A percentile compares a stretch with the other conserved stretches of the same genome.
These are phyloP conservation scores for Infundibulicybe gibba DNA, from an alignment of 768 basidiomycete genomes.

Conservation along the genomic window DNA sequence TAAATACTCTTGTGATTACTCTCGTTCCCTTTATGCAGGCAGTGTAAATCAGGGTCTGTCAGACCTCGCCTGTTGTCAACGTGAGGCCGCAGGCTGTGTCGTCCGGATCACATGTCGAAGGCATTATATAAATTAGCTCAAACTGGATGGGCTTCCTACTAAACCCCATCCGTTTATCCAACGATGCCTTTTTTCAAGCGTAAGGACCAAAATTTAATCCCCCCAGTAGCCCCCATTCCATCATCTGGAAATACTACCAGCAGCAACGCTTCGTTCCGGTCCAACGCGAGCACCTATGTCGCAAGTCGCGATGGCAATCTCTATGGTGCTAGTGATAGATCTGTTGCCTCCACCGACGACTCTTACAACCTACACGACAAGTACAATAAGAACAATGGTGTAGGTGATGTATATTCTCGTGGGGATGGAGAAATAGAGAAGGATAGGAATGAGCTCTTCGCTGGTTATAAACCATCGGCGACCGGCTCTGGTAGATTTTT, in stretches of 20 bases:
- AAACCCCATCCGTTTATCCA: constrained; percentile 12
- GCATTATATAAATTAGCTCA: neutral
- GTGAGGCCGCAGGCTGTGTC: too few species aligned
- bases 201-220: constrained; percentile 63
- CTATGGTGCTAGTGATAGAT: constrained; percentile 29
- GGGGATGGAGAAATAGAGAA: constrained; percentile 55
- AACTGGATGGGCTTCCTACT: constrained; percentile 1
- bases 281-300: constrained; percentile 60
- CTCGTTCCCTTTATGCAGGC: too few species aligned
- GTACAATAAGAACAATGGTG: constrained; percentile 47
- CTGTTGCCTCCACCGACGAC: constrained; percentile 9
- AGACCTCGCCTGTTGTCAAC: too few species aligned
- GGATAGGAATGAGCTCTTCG: constrained; percentile 72
- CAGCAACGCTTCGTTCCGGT: constrained; percentile 40
- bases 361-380: constrained; percentile 31
- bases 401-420: constrained; percentile 67
- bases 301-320: constrained; percentile 68
- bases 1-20: too few species aligned
- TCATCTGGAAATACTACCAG: constrained; percentile 29
- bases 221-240: constrained; percentile 46
- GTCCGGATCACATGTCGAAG: too few species aligned
- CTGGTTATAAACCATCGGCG: constrained; percentile 66
- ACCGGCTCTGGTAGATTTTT: constrained; percentile 63
- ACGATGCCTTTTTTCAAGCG: constrained; percentile 68
- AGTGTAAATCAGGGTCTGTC: too few species aligned